phyloP scores from a whole-genome alignment of 257 asterid species.

The Nicotiana noctiflora region DNA sequence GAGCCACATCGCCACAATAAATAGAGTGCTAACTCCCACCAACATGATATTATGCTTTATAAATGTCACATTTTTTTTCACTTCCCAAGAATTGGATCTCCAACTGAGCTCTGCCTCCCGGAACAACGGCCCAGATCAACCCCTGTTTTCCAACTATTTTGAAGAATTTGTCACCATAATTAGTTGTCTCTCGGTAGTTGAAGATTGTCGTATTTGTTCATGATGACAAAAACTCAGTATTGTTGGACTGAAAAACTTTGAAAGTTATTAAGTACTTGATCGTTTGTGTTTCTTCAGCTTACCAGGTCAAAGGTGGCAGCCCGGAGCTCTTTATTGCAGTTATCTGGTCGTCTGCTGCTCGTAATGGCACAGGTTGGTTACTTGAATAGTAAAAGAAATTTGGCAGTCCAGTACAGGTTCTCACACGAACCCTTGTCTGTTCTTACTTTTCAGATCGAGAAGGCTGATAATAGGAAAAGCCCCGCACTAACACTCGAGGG shows the following conservation, averaged over 20 bases:
- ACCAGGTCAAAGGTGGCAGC: constrained; percentile 52
- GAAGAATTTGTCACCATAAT: constrained; percentile 2
- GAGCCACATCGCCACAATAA: background rate
- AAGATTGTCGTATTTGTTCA: background rate
- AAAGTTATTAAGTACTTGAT: background rate
- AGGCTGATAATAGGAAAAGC: constrained; percentile 35
- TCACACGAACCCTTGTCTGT: background rate
- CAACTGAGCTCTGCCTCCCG: background rate
- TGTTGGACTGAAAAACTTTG: background rate
- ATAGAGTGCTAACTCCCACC: background rate
- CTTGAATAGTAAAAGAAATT: background rate
- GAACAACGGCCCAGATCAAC: background rate
- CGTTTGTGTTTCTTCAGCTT: constrained; percentile 36
- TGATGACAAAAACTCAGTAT: background rate
- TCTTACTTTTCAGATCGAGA: constrained; percentile 40
- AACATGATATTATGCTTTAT: background rate
- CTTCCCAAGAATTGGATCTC: background rate
- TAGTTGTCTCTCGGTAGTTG: background rate
- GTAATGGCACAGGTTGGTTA: constrained; percentile 72
- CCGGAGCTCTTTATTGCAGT: constrained; percentile 46
- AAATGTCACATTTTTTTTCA: background rate
- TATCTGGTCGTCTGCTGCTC: constrained; percentile 88
- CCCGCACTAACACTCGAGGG: constrained; percentile 19
- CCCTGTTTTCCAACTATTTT: background rate
- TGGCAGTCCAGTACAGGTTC: background rate